Evolutionary conservation across 331 rosid genomes (phyloP), one percentile per base, ranked within the genome.

Genomic region (Saraca asoca): DNA sequence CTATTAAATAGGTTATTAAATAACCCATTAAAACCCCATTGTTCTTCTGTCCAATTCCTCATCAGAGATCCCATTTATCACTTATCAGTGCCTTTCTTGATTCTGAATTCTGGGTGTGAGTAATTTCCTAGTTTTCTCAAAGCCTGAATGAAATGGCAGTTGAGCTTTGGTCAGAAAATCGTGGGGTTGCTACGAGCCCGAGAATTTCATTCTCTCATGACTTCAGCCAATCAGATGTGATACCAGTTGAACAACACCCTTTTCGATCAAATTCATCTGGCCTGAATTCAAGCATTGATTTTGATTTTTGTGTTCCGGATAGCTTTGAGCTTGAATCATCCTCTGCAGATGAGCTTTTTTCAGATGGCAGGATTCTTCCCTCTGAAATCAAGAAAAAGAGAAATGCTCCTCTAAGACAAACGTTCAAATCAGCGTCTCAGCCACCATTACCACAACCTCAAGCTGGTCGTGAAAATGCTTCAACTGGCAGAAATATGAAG

Each of bases 281-380:
- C 7, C 71, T 82, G 70, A 82, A 81, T 62, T 80, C 90, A 43
- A 79, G 83, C 82, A 56, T 81, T n/a, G 97, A 88, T 70, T 91
- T 91, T 44, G 88, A 91, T 71, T 87, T 91, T 71, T 86, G 90
- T 78, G 87, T 91, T 29, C 76, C 76, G 0, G 85, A 84, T 51
- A 77, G 77, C 61, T 74, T 74, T 51, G 85, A 83, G 24, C 85
- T 69, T 42, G 88, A 88, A 12, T 83, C 97, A 15, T 88, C 90
- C 34, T 83, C 96, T 4, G 97, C 97, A 0, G 97, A 91, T 15
- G 97, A 91, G 63, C 91, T 91, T 69, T 91, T 91, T 88, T 88
- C 84, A 5, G 80, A 78, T 20, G 97, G 97, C 29, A 85, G 82
- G 48, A 74, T 91, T 11, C 79, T 88, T 8, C 91, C 97, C 3